These are phyloP conservation scores for Neurospora tetrasperma DNA, from an alignment of 495 filamentous ascomycete species.

Conservation along the genomic window DNA sequence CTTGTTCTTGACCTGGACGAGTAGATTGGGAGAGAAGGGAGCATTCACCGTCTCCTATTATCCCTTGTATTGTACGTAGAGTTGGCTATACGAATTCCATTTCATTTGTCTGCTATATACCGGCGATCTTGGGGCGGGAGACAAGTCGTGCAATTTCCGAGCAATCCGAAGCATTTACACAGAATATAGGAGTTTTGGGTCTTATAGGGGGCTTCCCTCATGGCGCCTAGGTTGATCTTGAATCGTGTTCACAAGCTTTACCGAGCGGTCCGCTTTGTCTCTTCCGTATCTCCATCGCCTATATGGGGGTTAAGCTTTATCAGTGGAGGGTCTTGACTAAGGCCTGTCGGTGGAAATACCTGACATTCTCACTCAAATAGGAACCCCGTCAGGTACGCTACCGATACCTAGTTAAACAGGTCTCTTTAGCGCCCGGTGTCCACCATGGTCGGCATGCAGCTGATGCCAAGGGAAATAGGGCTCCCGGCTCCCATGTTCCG, in stretches of 20 bases:
- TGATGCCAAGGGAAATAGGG: not conserved
- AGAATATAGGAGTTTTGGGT: not conserved
- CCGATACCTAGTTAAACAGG: not conserved
- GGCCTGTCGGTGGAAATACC: not conserved
- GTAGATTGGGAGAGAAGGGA: conserved; percentile 5
- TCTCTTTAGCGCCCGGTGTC: not conserved
- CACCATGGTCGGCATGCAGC: not conserved
- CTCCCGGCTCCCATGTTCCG: not conserved
- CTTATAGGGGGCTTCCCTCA: not conserved
- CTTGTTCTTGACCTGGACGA: not conserved
- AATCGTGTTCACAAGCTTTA: not conserved
- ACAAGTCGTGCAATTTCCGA: not conserved
- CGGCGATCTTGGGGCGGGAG: not conserved
- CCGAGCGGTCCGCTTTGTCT: not conserved
- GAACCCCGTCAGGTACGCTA: not conserved
- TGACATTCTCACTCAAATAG: not conserved
- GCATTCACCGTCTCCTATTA: not conserved
- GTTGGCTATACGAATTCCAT: not conserved
- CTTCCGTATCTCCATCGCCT: not conserved
- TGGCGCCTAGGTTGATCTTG: not conserved
- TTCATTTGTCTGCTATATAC: not conserved
- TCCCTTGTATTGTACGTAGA: not conserved
- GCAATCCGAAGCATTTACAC: not conserved
- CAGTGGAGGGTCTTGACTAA: not conserved
- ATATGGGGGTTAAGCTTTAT: not conserved